Base-by-base conservation (phyloP, 345 rosid genomes). In the Nephelium lappaceum region DNA sequence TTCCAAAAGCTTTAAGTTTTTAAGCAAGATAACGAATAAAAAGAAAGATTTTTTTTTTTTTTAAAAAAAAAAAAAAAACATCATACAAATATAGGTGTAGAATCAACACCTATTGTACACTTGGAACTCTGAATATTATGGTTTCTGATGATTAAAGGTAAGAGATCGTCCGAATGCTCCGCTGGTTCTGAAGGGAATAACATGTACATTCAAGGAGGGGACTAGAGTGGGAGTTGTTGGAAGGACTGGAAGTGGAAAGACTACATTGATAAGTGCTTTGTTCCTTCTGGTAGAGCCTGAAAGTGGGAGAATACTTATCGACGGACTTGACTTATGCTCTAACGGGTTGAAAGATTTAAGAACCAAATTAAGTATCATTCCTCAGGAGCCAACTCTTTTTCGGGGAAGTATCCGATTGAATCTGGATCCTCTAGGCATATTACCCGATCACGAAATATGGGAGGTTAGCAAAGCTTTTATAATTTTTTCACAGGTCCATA, bases 201-300 rank as follows among this genome's bases (percentile, higher is more conserved):
- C 55, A 6, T 85, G 85, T 76, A 77, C 80, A 74, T 80, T 82
- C 80, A 74, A 60, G 39, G 87, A 82, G 71, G 83, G 80, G 80
- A 88, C 84, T n/a, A 91, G 93, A 82, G 90, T 92, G 0, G 97
- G 98, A 67, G 92, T 95, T 60, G 98, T 95, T 8, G 98, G 97
- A 67, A 86, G 98, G 64, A 93, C 98, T 0, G 97, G 98, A 85
- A 95, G 98, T 25, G 98, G 98, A 10, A 95, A 95, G 85, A 88
- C 97, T 2, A 95, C 98, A 0, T 79, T 95, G 8, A 93, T 95
- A 80, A 91, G 93, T 77, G 94, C 98, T 95, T 95, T n/a, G n/a
- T n/a, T n/a, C 81, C 93, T 93, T 6, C 81, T 95, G 63, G 97
- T 95, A 7, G 98, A 95, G 79, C 93, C 97, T 49, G 88, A 86